Base-by-base conservation (phyloP, 352 stramenopile species). In the Globisporangium iwayamae region DNA sequence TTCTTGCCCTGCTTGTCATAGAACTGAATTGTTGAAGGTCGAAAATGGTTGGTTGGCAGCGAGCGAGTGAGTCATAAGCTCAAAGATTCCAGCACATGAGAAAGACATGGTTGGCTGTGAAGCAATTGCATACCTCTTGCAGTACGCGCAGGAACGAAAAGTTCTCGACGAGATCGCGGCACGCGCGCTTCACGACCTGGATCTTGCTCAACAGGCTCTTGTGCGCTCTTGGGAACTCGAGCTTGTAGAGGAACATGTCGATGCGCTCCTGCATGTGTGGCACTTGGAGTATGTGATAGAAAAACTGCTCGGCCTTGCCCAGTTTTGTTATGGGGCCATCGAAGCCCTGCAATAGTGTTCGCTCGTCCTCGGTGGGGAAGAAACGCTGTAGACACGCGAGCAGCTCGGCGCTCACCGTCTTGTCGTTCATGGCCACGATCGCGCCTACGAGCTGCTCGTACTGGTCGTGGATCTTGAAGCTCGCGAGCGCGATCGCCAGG, bases 181-280 rank as follows among this genome's bases (percentile, higher is more conserved):
- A 92, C 2, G 81, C 79, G 45, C 79, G 78, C 58, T 87, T 89
- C 2, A 89, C 74, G 6, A 85, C 52, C 50, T 87, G 71, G 41
- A 92, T 75, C 36, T 74, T 76, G 0, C 65, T 63, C 16, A 86
- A 67, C 20, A 88, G 59, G 9, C 59, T 81, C 13, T 69, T 72
- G 28, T 84, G 74, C 18, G 46, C 81, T 1, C 74, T 71, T 16
- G 47, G 41, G 51, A 92, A 92, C 69, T 87, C 79, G 43, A 92
- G 75, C 62, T 90, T 92, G 68, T 87, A 92, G 34, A 90, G 61
- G 18, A 92, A 89, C 66, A 83, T 87, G 30, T 92, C 79, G 52
- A 92, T 89, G 18, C 81, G 76, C 39, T 79, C 67, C 18, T 81
- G 70, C 65, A 90, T 81, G 8, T 75, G 65, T 7, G 79, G 69